A percentile compares a stretch with the other conserved stretches of the same genome.
These are phyloP conservation scores for Aschersonia sp. DNA, from an alignment of 2,329 filamentous ascomycete genomes.

Conservation along the genomic window DNA sequence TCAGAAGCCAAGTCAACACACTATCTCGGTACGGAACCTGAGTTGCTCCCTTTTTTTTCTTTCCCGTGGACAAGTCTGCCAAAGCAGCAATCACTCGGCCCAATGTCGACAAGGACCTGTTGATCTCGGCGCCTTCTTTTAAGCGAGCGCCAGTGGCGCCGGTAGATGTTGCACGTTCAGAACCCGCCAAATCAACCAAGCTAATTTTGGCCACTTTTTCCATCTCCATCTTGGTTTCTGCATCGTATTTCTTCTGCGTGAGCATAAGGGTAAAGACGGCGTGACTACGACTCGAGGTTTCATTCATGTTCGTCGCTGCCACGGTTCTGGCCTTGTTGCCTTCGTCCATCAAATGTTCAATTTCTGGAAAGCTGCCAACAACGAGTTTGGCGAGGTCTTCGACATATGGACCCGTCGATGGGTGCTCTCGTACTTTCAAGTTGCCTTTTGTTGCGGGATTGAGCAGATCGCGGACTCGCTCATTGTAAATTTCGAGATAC, in stretches of 20 bases:
- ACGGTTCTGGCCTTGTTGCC: conserved; percentile 98
- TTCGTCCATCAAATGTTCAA: conserved; percentile 97
- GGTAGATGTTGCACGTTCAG: conserved; percentile 91
- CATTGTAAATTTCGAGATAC: conserved; percentile 98
- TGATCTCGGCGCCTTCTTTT: conserved; percentile 98
- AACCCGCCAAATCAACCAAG: conserved; percentile 93
- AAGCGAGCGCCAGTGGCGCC: conserved; percentile 88
- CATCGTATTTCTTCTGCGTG: conserved; percentile 83
- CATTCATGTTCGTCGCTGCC: conserved; percentile 99
- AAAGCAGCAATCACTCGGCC: conserved; percentile 95
- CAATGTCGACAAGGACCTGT: conserved; percentile 86
- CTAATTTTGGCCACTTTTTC: conserved; percentile 98
- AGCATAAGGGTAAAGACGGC: conserved; percentile 95
- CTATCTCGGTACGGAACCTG: conserved; percentile 96
- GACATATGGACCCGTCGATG: conserved; percentile 92
- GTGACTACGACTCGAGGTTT: conserved; percentile 95
- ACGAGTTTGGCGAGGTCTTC: conserved; percentile 94
- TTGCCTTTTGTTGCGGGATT: conserved; percentile 95
- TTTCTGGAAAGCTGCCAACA: conserved; percentile 85
- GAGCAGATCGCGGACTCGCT: conserved; percentile 85
- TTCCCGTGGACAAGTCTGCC: conserved; percentile 76
- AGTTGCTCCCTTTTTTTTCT: conserved; percentile 60
- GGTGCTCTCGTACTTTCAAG: conserved; percentile 93
- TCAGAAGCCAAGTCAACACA: conserved; percentile 88
- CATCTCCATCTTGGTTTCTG: conserved; percentile 89